Percentiles rank a stretch among this genome's conserved stretches.
phyloP scores from a whole-genome alignment of 177 flowering plant genomes.

The Vitis hybrid region DNA sequence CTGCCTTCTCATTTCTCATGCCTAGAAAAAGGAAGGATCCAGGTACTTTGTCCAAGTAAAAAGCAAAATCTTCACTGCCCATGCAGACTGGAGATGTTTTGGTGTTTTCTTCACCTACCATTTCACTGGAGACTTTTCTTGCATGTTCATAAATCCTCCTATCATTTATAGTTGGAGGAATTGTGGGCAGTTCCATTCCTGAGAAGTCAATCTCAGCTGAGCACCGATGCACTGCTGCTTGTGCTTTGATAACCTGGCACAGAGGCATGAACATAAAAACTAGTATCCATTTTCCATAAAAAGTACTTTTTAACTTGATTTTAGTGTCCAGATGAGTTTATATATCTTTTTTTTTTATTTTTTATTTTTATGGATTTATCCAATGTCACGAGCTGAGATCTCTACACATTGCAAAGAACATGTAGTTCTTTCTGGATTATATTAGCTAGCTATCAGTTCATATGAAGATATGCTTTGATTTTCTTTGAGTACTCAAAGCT shows the following conservation, averaged over 20 bases:
- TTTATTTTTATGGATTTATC: too few relatives aligned
- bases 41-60: conserved; percentile 45
- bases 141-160: conserved; percentile 36
- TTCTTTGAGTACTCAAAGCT: too few relatives aligned
- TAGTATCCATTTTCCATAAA: background rate
- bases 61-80: conserved; percentile 70
- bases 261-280: background rate
- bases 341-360: too few relatives aligned
- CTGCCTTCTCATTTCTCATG: conserved; percentile 38
- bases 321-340: too few relatives aligned
- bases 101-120: conserved; percentile 43
- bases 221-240: conserved; percentile 55
- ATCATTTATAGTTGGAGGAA: conserved; percentile 56
- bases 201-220: conserved; percentile 39
- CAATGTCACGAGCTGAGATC: too few relatives aligned
- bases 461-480: too few relatives aligned
- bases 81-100: conserved; percentile 29
- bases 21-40: conserved; percentile 54
- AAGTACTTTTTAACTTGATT: too few relatives aligned
- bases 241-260: conserved; percentile 44
- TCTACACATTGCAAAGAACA: too few relatives aligned
- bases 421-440: too few relatives aligned
- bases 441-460: too few relatives aligned
- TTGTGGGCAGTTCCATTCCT: conserved; percentile 33
- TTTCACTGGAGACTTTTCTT: conserved; percentile 16